Base-by-base conservation (phyloP, 768 basidiomycete genomes). In the Boletus tylopilopsis region DNA sequence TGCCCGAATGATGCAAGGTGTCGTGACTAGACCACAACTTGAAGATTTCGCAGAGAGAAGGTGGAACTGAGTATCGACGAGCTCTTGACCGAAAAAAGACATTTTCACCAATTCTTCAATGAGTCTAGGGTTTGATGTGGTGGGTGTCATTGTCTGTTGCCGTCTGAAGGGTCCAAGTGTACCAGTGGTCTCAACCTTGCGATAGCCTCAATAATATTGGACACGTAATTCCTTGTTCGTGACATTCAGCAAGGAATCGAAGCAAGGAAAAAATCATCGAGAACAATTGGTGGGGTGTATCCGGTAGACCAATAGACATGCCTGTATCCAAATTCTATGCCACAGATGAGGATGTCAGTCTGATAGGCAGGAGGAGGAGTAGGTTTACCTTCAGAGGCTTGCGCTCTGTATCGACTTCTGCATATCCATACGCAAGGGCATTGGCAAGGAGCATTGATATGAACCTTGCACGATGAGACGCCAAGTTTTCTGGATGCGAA, bases 151-250 rank as follows among this genome's bases (percentile, higher is more conserved):
- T 1, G 4, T 11, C 11, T 27, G 27, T 27, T 27, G 27, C 11
- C 27, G 27, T 7, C 4, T 11, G 11, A 11, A 27, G 27, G 27
- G 7, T 27, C 27, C 27, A 11, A 11, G 11, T 11, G 4, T 27
- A 33, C 78, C 78, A 63, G 87, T 90, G 29, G 77, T 75, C 43
- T 70, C 69, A 15, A 81, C 84, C 68, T 89, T 90, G 13, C 86
- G 78, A 41, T 79, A 79, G 60, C 85, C 84, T n/a, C 72, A 65
- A 53, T 89, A 90, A 61, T 90, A 87, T 78, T 88, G 85, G 18
- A 78, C 47, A 37, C 85, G 81, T 35, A 90, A 64, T 76, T 89
- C 87, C 85, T 88, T 51, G 19, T 47, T 38, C 13, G 6, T 47
- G 46, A 25, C 21, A 29, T 5, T 53, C 23, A 56, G 8, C 27